Evolutionary conservation across 441 rosid genomes (phyloP).

Genomic region (Populus tomentosa): DNA sequence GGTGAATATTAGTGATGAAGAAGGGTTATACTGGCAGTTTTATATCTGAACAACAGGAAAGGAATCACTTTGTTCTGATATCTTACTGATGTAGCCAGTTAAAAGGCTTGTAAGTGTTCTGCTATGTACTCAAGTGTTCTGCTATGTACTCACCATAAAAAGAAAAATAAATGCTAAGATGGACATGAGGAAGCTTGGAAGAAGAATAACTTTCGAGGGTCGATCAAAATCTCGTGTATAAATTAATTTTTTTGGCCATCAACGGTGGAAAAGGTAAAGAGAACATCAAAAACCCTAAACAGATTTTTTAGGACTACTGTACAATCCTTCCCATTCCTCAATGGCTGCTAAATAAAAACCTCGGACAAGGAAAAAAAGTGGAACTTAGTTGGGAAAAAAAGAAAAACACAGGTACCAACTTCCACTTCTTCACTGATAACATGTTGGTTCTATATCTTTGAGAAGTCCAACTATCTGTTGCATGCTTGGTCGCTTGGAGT

Average conservation of each 20-base stretch:
- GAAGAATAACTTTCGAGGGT: slow-evolving; percentile 3
- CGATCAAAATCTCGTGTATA: slow-evolving; percentile 8
- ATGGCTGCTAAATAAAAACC: slow-evolving; percentile 25
- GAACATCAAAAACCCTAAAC: slow-evolving; percentile 21
- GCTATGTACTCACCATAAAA: background rate
- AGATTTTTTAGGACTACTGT: slow-evolving; percentile 26
- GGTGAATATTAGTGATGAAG: background rate
- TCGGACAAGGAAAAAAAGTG: slow-evolving; percentile 7
- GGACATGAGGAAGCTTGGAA: background rate
- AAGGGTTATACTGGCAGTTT: too few species aligned
- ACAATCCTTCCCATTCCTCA: slow-evolving; percentile 30
- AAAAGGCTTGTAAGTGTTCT: background rate
- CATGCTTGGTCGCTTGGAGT: slow-evolving; percentile 86
- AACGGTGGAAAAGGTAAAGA: slow-evolving; percentile 6
- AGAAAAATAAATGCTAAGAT: background rate
- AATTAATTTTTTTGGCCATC: slow-evolving; percentile 20
- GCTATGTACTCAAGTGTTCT: background rate
- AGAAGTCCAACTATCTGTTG: slow-evolving; percentile 96
- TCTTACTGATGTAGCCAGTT: background rate
- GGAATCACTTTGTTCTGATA: background rate
- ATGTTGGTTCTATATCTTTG: slow-evolving; percentile 74
- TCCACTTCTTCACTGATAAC: slow-evolving; percentile 31
- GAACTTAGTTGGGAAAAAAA: slow-evolving; percentile 2
- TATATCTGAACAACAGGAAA: background rate
- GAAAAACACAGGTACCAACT: slow-evolving; percentile 13